Percentiles rank a stretch among this genome's conserved stretches.
These are phyloP conservation scores for Flaveria sonorensis DNA, from an alignment of 129 eudicot genomes.

Conservation along the genomic window DNA sequence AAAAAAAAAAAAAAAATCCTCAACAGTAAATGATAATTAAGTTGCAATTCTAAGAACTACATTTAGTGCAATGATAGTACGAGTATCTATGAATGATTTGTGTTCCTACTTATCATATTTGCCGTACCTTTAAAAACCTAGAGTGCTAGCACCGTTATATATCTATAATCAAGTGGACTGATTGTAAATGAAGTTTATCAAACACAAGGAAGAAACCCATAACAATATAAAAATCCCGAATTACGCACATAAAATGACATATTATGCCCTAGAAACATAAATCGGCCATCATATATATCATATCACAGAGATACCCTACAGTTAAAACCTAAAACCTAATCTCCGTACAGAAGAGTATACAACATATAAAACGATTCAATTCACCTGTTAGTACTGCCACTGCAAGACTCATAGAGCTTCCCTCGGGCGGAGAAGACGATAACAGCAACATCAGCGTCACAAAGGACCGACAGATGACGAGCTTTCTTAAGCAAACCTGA, in stretches of 20 bases:
- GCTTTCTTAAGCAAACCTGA: constrained; percentile 38
- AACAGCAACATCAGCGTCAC: constrained; percentile 36
- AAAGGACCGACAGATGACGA: constrained; percentile 38
- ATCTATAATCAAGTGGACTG: neutral
- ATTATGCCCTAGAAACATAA: neutral
- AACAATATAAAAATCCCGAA: too few species aligned
- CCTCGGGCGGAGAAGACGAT: constrained; percentile 33
- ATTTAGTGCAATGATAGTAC: too few species aligned
- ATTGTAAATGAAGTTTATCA: neutral
- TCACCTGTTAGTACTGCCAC: constrained; percentile 2
- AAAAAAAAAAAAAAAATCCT: too few species aligned
- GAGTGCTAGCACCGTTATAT: too few species aligned
- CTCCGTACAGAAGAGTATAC: neutral
- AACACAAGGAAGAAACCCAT: neutral
- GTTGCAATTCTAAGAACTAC: too few species aligned
- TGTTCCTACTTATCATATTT: too few species aligned
- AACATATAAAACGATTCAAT: neutral
- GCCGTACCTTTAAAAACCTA: too few species aligned
- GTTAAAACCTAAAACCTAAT: neutral
- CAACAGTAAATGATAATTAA: too few species aligned
- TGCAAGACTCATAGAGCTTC: constrained; percentile 31
- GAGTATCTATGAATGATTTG: too few species aligned
- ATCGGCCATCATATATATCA: neutral
- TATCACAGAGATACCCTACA: neutral
- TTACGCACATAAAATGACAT: neutral